Base-by-base conservation (phyloP, 306 rosid genomes). In the Castanospermum australe region DNA sequence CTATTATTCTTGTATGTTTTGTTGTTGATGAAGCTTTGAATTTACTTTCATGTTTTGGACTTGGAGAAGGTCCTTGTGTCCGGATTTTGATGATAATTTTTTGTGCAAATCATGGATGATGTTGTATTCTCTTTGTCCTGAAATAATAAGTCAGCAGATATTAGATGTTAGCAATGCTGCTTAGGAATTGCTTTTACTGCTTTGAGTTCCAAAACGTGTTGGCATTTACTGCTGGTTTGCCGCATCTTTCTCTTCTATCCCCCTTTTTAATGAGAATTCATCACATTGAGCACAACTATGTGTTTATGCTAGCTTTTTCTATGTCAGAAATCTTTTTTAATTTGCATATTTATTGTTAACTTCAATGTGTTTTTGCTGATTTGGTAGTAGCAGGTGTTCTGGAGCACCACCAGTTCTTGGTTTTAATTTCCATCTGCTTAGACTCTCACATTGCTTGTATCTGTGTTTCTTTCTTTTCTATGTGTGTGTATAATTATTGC, bases 111-210 rank as follows among this genome's bases (percentile, higher is more conserved):
- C 42, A 57, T 22, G 28, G 68, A 57, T 57, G 67, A 76, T 65
- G 73, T 17, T 22, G 30, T 79, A 32, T 56, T 6, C 42, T n/a
- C 42, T 36, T 57, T 71, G 59, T 64, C 14, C 51, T 28, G 64
- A 75, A 68, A 79, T 69, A 44, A 78, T 11, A 10, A 71, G 79
- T 63, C 42, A 44, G 48, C 45, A 66, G 55, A 63, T 48, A 71
- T 39, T 17, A 74, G 30, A 50, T 76, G 68, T 44, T 25, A 3
- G 25, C 5, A 57, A 51, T 51, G 61, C 10, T 51, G 56, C 33
- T 60, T 17, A 22, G 78, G 30, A 17, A 51, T 52, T 54, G 13
- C 47, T 52, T 28, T 69, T n/a, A 28, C 59, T 28, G n/a, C 69
- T 51, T 47, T 44, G 39, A 69, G 44, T 47, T 48, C 50, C 44